Base-by-base conservation (phyloP, 768 basidiomycete genomes). In the Baorangia bicolor region DNA sequence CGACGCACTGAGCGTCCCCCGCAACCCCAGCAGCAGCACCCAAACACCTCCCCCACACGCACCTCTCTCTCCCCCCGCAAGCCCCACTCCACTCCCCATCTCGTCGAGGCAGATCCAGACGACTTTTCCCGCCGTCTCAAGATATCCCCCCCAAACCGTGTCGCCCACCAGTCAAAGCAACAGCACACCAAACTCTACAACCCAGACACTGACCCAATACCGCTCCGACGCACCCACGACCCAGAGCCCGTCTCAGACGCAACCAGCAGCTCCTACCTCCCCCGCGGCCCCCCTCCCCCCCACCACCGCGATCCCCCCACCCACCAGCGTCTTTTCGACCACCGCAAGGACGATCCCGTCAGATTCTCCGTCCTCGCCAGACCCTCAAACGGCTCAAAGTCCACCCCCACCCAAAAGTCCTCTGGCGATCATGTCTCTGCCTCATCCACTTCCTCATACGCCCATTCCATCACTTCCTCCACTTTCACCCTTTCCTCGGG, bases 321-420 rank as follows among this genome's bases (percentile, higher is more conserved):
- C 6, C 69, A 72, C 42, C 74, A 77, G 10, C 89, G 88, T 57
- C 82, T 97, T 0, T 95, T 94, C 55, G 94, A 98, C 67, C 92
- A 90, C 56, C 81, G 90, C 37, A 86, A 92, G 64, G 91, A 98
- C 69, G 92, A 98, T 69, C 93, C 97, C 0, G 83, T 94, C 31
- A 83, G 88, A 12, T 98, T 98, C 72, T 76, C 83, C 37, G 81
- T 86, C 33, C 79, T 84, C 34, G 75, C 82, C 5, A 81, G 85
- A 39, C 80, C 86, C 10, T 66, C 43, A 57, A 65, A 10, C 47
- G 66, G 63, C 48, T 66, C 67, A 38, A 80, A 80, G 7, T 77
- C 80, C 1, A 61, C 76, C 0, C 81, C 83, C 8, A 76, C 80
- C n/a, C 78, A 83, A 25, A 85, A 85, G 61, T 77, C 80, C 11